Evolutionary conservation across 306 rosid species (phyloP), one percentile per base, ranked within the genome.

Genomic region (Vicia villosa): DNA sequence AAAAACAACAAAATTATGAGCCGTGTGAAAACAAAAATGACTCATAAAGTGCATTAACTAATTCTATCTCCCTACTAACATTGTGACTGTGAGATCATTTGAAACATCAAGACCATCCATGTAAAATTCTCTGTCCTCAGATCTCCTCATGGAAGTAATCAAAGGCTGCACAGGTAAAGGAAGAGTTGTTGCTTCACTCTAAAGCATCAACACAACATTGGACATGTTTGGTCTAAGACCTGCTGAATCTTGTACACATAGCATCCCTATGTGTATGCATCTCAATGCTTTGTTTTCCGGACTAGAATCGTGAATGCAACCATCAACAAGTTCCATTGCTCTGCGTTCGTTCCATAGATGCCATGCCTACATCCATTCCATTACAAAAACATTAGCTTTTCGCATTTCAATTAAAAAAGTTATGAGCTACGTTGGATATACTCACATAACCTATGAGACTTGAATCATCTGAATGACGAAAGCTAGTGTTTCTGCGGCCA

Each of bases 181-280:
- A 51, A 89, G 96, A 75, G 63, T 71, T 21, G 82, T 68, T 30
- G 89, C 62, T 74, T 88, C 93, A 81, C 96, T 88, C 75, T 90
- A 96, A 63, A 92, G 82, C 96, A 88, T 86, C 70, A 92, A 60
- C 79, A 92, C 82, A 56, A 92, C 92, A 1, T 82, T 38, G 0
- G 96, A 78, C 96, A 92, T 84, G 54, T 75, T 85, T 59, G 98
- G 98, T 65, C 98, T 85, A 3, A 68, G 68, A 66, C 77, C 77
- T 61, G 96, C 89, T 30, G 86, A 86, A 80, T 92, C 98, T 81
- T 92, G 98, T 54, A 88, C 96, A 62, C 98, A 92, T 55, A 92
- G 38, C 83, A 92, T 72, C 69, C 86, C 98, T 5, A 88, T 82
- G 41, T 92, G 93, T 79, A 92, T 92, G 83, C 91, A 85, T 78